Evolutionary conservation across 768 basidiomycete species (phyloP).

Genomic region (Tylopilus plumbeoviolaceoides): DNA sequence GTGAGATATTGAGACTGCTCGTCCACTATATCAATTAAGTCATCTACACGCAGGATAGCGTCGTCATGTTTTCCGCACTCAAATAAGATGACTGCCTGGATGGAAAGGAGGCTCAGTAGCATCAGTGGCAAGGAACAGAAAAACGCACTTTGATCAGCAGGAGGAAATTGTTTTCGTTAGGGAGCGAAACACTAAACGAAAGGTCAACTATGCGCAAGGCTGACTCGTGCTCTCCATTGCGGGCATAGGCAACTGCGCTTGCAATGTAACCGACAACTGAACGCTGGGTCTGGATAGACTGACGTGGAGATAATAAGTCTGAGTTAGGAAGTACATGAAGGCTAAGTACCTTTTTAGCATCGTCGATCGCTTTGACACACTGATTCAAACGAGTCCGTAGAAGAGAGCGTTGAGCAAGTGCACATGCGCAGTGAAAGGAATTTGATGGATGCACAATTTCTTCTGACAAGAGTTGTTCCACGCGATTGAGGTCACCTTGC

Average conservation of each 20-base stretch:
- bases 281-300: not conserved
- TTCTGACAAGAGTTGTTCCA: not conserved
- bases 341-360: not conserved
- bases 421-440: not conserved
- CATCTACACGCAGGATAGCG: not conserved
- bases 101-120: not conserved
- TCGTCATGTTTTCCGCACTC: not conserved
- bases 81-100: not conserved
- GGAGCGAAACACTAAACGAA: not conserved
- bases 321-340: not conserved
- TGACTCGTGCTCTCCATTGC: not conserved
- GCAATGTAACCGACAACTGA: not conserved
- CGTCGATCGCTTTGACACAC: not conserved
- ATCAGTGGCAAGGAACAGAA: not conserved
- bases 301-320: not conserved
- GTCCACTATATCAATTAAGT: not conserved
- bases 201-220: not conserved
- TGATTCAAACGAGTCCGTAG: not conserved
- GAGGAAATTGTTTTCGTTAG: not conserved
- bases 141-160: not conserved
- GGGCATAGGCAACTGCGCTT: not conserved
- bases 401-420: not conserved
- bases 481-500: not conserved
- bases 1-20: not conserved
- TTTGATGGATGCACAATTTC: not conserved